Evolutionary conservation across 108 stramenopile species (phyloP).

Genomic region (Aurantiochytrium sp.): DNA sequence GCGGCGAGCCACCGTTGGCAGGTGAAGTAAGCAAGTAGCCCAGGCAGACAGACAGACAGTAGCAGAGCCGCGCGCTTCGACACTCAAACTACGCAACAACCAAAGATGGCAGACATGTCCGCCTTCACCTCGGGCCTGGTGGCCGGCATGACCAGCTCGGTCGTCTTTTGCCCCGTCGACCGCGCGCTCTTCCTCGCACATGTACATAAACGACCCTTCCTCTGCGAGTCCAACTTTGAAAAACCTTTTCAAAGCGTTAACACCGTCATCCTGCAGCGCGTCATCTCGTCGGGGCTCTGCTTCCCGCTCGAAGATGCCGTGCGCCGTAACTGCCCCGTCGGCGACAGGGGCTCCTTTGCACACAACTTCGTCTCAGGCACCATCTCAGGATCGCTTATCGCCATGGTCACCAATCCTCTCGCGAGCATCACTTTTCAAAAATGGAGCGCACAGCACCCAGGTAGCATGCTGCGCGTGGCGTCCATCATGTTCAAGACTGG

Average conservation of each 20-base stretch:
- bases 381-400: not conserved
- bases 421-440: not conserved
- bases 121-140: not conserved
- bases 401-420: not conserved
- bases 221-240: not conserved
- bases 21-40: too few species aligned
- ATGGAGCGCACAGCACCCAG: not conserved
- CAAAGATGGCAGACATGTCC: not conserved
- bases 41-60: too few species aligned
- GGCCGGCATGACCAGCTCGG: conserved; percentile 1
- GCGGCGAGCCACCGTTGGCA: too few species aligned
- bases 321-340: not conserved
- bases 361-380: not conserved
- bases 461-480: not conserved
- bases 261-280: not conserved
- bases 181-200: not conserved
- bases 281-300: conserved; percentile 5
- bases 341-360: not conserved
- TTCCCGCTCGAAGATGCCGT: not conserved
- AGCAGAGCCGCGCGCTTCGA: too few species aligned
- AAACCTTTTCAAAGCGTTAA: not conserved
- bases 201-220: conserved; percentile 11
- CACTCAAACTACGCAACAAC: too few species aligned
- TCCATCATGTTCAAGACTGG: not conserved
- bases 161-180: not conserved